These are phyloP conservation scores for Megacollybia marginata DNA, from an alignment of 768 basidiomycete species.

Conservation along the genomic window DNA sequence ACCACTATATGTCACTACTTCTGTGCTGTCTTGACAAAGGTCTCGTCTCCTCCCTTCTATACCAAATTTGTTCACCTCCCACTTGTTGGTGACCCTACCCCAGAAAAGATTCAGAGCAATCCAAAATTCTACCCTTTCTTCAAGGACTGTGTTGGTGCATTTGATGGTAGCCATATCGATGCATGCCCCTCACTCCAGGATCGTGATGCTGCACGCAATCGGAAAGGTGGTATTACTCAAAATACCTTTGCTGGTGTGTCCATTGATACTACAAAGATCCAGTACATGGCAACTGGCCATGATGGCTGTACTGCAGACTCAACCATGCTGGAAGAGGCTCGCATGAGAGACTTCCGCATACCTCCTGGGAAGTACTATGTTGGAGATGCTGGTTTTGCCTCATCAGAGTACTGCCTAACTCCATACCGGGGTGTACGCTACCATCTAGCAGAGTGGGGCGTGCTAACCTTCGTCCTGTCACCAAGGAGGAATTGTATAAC, in stretches of 20 bases:
- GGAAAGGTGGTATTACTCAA: slow-evolving; percentile 27
- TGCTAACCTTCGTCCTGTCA: too few species aligned
- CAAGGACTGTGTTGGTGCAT: slow-evolving; percentile 22
- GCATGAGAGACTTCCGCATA: too few species aligned
- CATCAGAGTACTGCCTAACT: too few species aligned
- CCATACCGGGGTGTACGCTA: too few species aligned
- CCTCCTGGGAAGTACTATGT: too few species aligned
- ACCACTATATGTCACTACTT: slow-evolving; percentile 18
- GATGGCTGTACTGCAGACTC: too few species aligned
- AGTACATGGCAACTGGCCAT: slow-evolving; percentile 31
- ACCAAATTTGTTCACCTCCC: slow-evolving; percentile 12
- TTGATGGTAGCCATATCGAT: slow-evolving; percentile 25
- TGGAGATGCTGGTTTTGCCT: too few species aligned
- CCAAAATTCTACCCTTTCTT: slow-evolving; percentile 24
- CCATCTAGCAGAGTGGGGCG: too few species aligned
- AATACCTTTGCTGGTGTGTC: slow-evolving; percentile 28
- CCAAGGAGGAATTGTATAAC: too few species aligned
- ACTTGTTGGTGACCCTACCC: slow-evolving; percentile 6
- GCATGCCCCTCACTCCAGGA: slow-evolving; percentile 14
- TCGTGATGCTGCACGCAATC: slow-evolving; percentile 10
- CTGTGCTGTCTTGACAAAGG: slow-evolving; percentile 3
- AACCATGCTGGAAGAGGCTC: too few species aligned
- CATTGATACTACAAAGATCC: slow-evolving; percentile 26
- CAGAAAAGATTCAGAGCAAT: slow-evolving; percentile 13
- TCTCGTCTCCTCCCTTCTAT: slow-evolving; percentile 11